Conservation (phyloP, 2,329 filamentous ascomycete species). For the Fusarium secorum region DNA sequence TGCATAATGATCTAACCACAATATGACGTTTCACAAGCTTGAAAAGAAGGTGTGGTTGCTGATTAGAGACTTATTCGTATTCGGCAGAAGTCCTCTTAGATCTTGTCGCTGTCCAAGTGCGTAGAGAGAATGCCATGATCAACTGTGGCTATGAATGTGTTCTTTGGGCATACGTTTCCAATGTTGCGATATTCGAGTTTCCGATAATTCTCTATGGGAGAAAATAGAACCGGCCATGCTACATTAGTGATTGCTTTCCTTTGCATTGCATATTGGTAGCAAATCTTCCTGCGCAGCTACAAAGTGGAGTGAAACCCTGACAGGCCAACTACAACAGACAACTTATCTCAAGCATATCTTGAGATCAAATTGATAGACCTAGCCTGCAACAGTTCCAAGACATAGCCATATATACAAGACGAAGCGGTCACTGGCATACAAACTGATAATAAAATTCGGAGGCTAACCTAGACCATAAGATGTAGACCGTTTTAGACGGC, state of each 20-base stretch:
- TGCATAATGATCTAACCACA: constrained; percentile 6
- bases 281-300: neutral
- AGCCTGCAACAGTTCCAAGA: neutral
- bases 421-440: neutral
- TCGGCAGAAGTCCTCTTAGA: constrained; percentile 7
- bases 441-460: neutral
- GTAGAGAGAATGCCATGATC: neutral
- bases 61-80: constrained; percentile 35
- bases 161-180: neutral
- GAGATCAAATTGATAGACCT: neutral
- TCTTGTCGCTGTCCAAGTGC: neutral
- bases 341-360: neutral
- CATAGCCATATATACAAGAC: neutral
- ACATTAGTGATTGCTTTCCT: neutral
- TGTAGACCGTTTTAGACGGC: neutral
- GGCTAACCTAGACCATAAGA: neutral
- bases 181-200: neutral
- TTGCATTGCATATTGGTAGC: neutral
- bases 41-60: constrained; percentile 12
- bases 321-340: neutral
- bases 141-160: neutral
- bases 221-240: neutral
- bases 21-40: constrained; percentile 22
- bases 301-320: neutral
- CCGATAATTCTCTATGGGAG: too few species aligned